phyloP scores from a whole-genome alignment of 371 early-diverging fungal species.

The Mortierella sp. region DNA sequence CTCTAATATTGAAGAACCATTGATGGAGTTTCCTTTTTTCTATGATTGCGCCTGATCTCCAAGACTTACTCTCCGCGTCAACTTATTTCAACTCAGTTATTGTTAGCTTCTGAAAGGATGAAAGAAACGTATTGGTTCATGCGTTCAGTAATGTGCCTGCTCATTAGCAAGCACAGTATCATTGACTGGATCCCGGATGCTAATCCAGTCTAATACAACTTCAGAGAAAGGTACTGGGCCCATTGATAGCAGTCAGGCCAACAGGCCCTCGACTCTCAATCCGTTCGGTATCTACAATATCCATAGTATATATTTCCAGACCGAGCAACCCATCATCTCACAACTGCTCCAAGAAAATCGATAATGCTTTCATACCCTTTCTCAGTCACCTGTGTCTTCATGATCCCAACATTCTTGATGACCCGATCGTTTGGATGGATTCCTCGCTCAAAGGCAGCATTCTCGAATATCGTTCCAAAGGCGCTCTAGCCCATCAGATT shows the following conservation, averaged over 20 bases:
- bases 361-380: constrained; percentile 63
- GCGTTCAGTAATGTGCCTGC: constrained; percentile 66
- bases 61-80: constrained; percentile 90
- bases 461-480: constrained; percentile 99
- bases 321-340: too few relatives aligned
- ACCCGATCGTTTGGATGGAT: constrained; percentile 91
- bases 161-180: constrained; percentile 96
- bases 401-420: constrained; percentile 77
- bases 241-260: constrained; percentile 90
- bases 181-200: constrained; percentile 98
- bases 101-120: not conserved
- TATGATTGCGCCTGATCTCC: constrained; percentile 95
- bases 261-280: constrained; percentile 87
- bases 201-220: constrained; percentile 81
- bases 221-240: constrained; percentile 91
- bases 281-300: not conserved
- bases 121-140: not conserved
- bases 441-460: constrained; percentile 94
- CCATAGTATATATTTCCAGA: not conserved
- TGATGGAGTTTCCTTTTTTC: constrained; percentile 88
- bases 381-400: constrained; percentile 95
- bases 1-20: constrained; percentile 94
- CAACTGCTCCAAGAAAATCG: too few relatives aligned
- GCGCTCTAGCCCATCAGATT: constrained; percentile 99
- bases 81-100: constrained; percentile 63